Evolutionary conservation across 1,139 yeast genomes (phyloP).

Genomic region (Taphrina flavorubra): DNA sequence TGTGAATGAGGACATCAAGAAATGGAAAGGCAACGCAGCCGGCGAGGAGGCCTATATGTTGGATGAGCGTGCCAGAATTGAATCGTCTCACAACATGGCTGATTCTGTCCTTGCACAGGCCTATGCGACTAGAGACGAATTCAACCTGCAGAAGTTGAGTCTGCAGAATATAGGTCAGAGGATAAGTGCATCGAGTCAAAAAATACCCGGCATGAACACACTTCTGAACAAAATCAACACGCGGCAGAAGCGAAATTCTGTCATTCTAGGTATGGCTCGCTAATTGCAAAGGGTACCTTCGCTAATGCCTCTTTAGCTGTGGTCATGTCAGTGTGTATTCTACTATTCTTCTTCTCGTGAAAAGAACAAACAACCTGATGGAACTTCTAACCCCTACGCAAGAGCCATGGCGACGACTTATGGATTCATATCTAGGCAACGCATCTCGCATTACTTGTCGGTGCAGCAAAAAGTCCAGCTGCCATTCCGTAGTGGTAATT

Average conservation of each 20-base stretch:
- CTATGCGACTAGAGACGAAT: constrained; percentile 84
- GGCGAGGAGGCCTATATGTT: constrained; percentile 70
- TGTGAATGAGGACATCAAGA: constrained; percentile 76
- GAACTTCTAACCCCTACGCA: too few relatives aligned
- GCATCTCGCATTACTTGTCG: too few relatives aligned
- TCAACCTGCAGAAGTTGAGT: constrained; percentile 70
- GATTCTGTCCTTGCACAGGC: constrained; percentile 86
- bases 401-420: too few relatives aligned
- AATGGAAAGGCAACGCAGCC: constrained; percentile 49
- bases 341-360: constrained; percentile 30
- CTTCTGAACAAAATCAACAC: constrained; percentile 82
- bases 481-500: background rate
- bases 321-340: constrained; percentile 28
- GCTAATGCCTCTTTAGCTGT: constrained; percentile 13
- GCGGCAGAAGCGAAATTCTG: constrained; percentile 82
- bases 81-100: constrained; percentile 73
- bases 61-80: constrained; percentile 76
- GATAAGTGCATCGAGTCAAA: constrained; percentile 65
- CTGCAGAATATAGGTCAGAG: constrained; percentile 69
- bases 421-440: too few relatives aligned
- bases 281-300: background rate
- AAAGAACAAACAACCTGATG: background rate
- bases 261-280: constrained; percentile 73
- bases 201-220: constrained; percentile 82
- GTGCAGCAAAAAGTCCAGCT: too few relatives aligned